These are phyloP conservation scores for Hortaea werneckii DNA, from an alignment of 2,329 filamentous ascomycete species.

Conservation along the genomic window DNA sequence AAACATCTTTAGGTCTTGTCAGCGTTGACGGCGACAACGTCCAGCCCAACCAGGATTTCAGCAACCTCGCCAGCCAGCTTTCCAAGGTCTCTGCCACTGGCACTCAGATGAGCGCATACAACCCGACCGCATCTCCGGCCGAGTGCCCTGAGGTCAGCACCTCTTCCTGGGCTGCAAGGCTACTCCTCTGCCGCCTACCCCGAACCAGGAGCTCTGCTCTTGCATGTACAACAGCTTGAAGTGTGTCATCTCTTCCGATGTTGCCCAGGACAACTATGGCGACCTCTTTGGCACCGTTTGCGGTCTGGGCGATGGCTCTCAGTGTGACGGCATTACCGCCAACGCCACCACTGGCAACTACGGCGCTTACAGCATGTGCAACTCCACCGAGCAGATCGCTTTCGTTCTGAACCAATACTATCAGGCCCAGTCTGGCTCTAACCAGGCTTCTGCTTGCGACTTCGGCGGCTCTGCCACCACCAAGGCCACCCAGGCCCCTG, in stretches of 20 bases:
- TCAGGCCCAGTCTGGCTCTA: slow-evolving; percentile 39
- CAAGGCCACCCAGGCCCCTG: slow-evolving; percentile 38
- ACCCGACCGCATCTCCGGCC: slow-evolving; percentile 57
- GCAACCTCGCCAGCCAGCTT: slow-evolving; percentile 60
- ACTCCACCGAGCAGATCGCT: slow-evolving; percentile 57
- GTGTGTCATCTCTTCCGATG: slow-evolving; percentile 55
- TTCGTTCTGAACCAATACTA: slow-evolving; percentile 69
- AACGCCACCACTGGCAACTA: slow-evolving; percentile 60
- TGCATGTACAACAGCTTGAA: slow-evolving; percentile 72
- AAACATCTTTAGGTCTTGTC: slow-evolving; percentile 49
- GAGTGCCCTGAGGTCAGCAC: slow-evolving; percentile 57
- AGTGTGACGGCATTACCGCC: slow-evolving; percentile 58
- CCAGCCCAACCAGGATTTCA: slow-evolving; percentile 60
- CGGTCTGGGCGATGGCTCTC: slow-evolving; percentile 38
- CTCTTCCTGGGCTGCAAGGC: slow-evolving; percentile 58
- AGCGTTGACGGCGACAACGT: slow-evolving; percentile 49
- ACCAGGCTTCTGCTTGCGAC: slow-evolving; percentile 51
- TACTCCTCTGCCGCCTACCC: slow-evolving; percentile 65
- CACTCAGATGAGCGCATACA: slow-evolving; percentile 59
- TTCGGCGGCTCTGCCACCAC: slow-evolving; percentile 58
- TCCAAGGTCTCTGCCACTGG: slow-evolving; percentile 55
- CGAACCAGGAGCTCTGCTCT: slow-evolving; percentile 66
- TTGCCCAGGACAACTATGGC: slow-evolving; percentile 51
- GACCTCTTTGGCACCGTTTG: slow-evolving; percentile 68
- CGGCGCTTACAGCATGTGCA: slow-evolving; percentile 72